Evolutionary conservation across 495 filamentous ascomycete genomes (phyloP), one percentile per base, ranked within the genome.

Genomic region (Neurospora sublineolata): DNA sequence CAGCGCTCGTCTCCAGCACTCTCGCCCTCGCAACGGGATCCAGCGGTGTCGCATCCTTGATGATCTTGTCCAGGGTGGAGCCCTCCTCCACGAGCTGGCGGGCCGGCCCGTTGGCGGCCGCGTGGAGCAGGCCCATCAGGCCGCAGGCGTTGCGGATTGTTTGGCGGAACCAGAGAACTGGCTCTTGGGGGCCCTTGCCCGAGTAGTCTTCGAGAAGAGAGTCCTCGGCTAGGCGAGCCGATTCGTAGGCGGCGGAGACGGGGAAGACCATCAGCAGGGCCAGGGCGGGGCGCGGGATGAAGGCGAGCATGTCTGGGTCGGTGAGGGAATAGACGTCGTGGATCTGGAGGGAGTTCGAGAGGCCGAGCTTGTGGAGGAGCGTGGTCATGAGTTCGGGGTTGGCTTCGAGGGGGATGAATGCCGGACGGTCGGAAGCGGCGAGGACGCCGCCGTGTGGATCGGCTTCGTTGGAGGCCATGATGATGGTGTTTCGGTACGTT

Each of bases 261-360:
- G 93, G 93, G 82, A 94, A 93, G 76, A 96, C 92, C 81, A 96
- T 89, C 72, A 97, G 87, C 23, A 97, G 86, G 37, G 92, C 93
- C 74, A 90, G 86, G 4, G 90, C 90, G 67, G 93, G 93, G n/a
- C 93, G 90, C 11, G 93, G 93, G 67, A 97, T 84, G 83, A 94
- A 90, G 74, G 88, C 85, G 42, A 97, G 87, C 23, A 94, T 85
- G 68, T 93, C 90, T 1, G 90, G 88, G 41, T 94, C 92, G 69
- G 90, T 87, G 78, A 97, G 89, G 73, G 87, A 90, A 85, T 89
- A 95, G 77, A 97, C 91, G 81, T 97, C 93, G 81, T 93, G 89
- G 80, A 97, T 89, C 72, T 83, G 82, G 27, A 96, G 83, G 20
- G 83, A 81, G 44, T 81, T 76, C 18, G 91, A 86, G 40, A 96